A percentile compares a stretch with the other conserved stretches of the same genome.
These are phyloP conservation scores for Astragalus membranaceus DNA, from an alignment of 306 rosid genomes.

Conservation along the genomic window DNA sequence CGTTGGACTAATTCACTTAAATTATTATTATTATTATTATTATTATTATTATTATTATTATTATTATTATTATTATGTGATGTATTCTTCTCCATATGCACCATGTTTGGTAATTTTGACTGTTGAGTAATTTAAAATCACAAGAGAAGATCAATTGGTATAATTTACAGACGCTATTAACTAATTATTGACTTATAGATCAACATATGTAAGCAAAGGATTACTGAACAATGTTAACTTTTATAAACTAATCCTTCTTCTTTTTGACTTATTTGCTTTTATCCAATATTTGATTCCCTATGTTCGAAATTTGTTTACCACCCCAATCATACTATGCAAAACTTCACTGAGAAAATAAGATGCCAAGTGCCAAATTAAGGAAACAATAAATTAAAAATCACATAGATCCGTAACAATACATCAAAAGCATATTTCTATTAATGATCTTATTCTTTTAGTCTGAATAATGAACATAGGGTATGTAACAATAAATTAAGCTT, in stretches of 20 bases:
- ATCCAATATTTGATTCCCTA: neutral
- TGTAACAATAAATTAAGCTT: neutral
- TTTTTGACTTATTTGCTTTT: neutral
- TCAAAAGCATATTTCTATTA: neutral
- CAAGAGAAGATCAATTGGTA: neutral
- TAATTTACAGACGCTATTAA: too few species aligned
- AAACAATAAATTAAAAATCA: neutral
- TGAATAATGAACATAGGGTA: constrained; percentile 2
- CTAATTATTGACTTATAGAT: too few species aligned
- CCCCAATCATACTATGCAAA: neutral
- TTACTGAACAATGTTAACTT: neutral
- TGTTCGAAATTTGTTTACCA: neutral
- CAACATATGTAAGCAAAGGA: too few species aligned
- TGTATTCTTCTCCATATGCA: too few species aligned
- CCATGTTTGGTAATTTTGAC: neutral
- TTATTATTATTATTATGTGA: too few species aligned
- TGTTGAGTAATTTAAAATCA: neutral
- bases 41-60: too few species aligned
- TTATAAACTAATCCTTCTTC: neutral
- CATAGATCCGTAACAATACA: neutral
- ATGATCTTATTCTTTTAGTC: constrained; percentile 6
- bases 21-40: too few species aligned
- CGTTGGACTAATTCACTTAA: too few species aligned
- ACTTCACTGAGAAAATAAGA: neutral
- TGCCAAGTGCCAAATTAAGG: neutral